Conservation (phyloP, 805 yeast species). For the Metschnikowia hibisci region DNA sequence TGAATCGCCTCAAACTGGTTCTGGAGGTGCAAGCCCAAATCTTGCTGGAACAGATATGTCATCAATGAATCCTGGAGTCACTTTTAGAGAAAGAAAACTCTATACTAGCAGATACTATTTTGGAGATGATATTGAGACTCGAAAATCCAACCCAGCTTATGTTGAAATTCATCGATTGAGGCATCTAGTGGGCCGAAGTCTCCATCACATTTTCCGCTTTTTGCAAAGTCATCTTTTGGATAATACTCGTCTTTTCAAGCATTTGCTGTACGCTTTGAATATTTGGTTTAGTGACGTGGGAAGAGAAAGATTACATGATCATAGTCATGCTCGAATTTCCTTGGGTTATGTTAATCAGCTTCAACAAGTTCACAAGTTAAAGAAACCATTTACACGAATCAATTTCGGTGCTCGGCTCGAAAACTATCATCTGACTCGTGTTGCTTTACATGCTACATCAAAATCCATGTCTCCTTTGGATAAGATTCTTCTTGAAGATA, state of each 20-base stretch:
- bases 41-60: slow-evolving; percentile 44
- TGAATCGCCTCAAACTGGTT: slow-evolving; percentile 22
- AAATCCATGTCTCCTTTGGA: slow-evolving; percentile 69
- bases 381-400: slow-evolving; percentile 73
- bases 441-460: slow-evolving; percentile 65
- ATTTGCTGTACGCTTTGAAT: slow-evolving; percentile 58
- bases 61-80: slow-evolving; percentile 50
- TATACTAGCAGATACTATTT: slow-evolving; percentile 65
- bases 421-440: slow-evolving; percentile 70
- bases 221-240: slow-evolving; percentile 52
- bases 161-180: slow-evolving; percentile 56
- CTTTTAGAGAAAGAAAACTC: slow-evolving; percentile 56
- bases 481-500: slow-evolving; percentile 55
- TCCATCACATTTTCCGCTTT: slow-evolving; percentile 54
- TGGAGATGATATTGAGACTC: slow-evolving; percentile 49
- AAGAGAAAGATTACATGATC: slow-evolving; percentile 57
- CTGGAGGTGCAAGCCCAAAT: slow-evolving; percentile 44
- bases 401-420: slow-evolving; percentile 72
- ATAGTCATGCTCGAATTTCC: slow-evolving; percentile 53
- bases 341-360: slow-evolving; percentile 53
- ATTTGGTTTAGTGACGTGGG: slow-evolving; percentile 84
- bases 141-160: slow-evolving; percentile 31
- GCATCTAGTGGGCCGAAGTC: slow-evolving; percentile 53
- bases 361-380: slow-evolving; percentile 59
- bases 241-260: slow-evolving; percentile 59